phyloP scores from a whole-genome alignment of 805 yeast species.

The Candida sakaeoensis region DNA sequence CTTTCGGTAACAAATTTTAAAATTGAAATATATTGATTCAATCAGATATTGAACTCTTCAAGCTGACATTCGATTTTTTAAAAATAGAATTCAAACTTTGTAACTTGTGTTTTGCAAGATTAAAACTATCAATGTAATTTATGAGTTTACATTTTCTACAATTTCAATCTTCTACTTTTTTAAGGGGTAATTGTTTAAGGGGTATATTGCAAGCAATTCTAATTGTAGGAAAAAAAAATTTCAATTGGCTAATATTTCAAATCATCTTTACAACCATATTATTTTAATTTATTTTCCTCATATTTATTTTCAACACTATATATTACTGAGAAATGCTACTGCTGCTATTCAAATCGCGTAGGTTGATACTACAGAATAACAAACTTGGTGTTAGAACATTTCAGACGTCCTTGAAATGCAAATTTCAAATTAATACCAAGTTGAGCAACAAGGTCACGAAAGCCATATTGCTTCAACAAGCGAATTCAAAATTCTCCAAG shows the following conservation, averaged over 20 bases:
- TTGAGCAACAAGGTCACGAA: constrained; percentile 15
- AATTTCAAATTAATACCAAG: not conserved
- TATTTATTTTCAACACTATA: not conserved
- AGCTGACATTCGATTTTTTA: no score
- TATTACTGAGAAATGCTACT: not conserved
- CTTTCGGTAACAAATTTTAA: no score
- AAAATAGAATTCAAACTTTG: no score
- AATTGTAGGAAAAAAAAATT: not conserved
- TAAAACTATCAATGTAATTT: constrained; percentile 10
- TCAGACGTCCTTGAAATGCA: not conserved
- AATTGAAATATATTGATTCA: no score
- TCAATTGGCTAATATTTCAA: constrained; percentile 1
- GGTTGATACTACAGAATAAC: not conserved
- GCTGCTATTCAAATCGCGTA: not conserved
- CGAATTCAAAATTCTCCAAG: constrained; percentile 28
- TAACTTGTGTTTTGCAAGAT: no score
- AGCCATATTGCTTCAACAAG: constrained; percentile 25
- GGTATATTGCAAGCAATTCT: constrained; percentile 1
- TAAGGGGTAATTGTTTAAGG: not conserved
- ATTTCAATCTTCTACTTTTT: not conserved
- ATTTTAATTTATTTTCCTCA: not conserved
- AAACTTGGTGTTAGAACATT: not conserved
- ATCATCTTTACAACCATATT: not conserved
- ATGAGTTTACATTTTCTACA: not conserved
- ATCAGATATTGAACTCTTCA: no score